phyloP scores from a whole-genome alignment of 2,329 filamentous ascomycete genomes.

The Didymosphaeria variabile region DNA sequence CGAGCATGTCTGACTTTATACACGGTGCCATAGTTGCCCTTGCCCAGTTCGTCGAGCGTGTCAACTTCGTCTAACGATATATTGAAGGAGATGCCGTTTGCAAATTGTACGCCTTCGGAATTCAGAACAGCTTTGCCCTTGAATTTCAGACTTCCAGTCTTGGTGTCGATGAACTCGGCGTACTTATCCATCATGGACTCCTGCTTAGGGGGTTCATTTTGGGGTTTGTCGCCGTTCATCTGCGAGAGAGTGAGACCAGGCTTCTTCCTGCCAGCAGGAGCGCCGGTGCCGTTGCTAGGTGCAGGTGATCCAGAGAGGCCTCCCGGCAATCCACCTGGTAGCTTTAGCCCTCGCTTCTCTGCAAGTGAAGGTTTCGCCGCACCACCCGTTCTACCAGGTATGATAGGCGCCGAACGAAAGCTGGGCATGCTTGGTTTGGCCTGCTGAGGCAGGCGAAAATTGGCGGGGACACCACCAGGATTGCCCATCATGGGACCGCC shows the following conservation, averaged over 20 bases:
- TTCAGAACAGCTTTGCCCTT: slow-evolving; percentile 92
- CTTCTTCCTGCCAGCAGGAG: slow-evolving; percentile 50
- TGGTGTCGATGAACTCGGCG: slow-evolving; percentile 86
- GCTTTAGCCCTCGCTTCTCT: slow-evolving; percentile 71
- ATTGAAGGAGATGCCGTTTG: slow-evolving; percentile 85
- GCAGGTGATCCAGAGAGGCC: slow-evolving; percentile 56
- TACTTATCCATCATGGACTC: slow-evolving; percentile 69
- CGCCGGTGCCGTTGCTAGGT: slow-evolving; percentile 49
- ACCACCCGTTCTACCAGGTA: slow-evolving; percentile 57
- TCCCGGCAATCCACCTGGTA: slow-evolving; percentile 65
- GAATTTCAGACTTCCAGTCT: slow-evolving; percentile 91
- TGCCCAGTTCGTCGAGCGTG: slow-evolving; percentile 90
- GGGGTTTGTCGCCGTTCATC: slow-evolving; percentile 50
- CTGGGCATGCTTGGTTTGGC: slow-evolving; percentile 51
- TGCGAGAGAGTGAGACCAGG: slow-evolving; percentile 55
- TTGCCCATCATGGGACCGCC: slow-evolving; percentile 35
- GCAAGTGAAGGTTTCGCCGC: slow-evolving; percentile 68
- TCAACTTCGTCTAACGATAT: slow-evolving; percentile 97
- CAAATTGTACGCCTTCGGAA: slow-evolving; percentile 89
- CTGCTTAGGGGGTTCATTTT: slow-evolving; percentile 43
- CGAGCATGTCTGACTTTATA: slow-evolving; percentile 94
- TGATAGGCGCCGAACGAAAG: slow-evolving; percentile 59
- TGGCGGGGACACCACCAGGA: slow-evolving; percentile 53
- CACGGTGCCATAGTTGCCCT: slow-evolving; percentile 97
- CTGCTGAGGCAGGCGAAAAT: slow-evolving; percentile 55